A percentile compares a stretch with the other conserved stretches of the same genome.
Evolutionary conservation across 2,329 filamentous ascomycete genomes (phyloP).

Genomic region (Bimuria novae-zelandiae): DNA sequence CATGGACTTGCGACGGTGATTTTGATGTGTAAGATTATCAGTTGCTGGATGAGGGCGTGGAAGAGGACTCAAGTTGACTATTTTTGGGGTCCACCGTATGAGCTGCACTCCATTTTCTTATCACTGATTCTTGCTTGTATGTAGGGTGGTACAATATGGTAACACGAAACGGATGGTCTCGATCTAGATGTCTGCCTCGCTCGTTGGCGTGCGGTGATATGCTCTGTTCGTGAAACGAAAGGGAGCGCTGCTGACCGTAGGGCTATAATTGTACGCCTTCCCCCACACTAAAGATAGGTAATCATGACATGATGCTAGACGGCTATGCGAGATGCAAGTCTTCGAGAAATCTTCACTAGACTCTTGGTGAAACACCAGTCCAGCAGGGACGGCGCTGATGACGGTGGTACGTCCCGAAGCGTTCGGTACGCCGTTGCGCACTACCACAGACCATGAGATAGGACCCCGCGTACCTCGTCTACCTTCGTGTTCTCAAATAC

Average conservation of each 20-base stretch:
- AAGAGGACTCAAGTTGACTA: too few relatives aligned
- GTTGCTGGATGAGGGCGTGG: too few relatives aligned
- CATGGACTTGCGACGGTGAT: not conserved
- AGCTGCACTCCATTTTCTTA: not conserved
- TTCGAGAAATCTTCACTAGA: not conserved
- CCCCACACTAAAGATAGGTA: not conserved
- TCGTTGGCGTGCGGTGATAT: not conserved
- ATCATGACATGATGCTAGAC: not conserved
- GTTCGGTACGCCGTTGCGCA: not conserved
- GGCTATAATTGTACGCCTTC: not conserved
- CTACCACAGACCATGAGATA: not conserved
- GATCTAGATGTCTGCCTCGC: not conserved
- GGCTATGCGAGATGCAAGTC: not conserved
- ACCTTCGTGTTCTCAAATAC: not conserved
- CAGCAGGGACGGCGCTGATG: not conserved
- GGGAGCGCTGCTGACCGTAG: not conserved
- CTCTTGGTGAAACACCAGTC: not conserved
- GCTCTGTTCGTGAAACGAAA: not conserved
- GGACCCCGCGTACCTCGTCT: not conserved
- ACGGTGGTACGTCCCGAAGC: not conserved
- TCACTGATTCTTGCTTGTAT: not conserved
- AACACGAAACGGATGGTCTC: not conserved
- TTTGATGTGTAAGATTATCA: not conserved
- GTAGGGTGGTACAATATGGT: not conserved
- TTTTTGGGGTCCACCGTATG: too few relatives aligned